Evolutionary conservation across 331 rosid genomes (phyloP).

Genomic region (Malus hybrid): DNA sequence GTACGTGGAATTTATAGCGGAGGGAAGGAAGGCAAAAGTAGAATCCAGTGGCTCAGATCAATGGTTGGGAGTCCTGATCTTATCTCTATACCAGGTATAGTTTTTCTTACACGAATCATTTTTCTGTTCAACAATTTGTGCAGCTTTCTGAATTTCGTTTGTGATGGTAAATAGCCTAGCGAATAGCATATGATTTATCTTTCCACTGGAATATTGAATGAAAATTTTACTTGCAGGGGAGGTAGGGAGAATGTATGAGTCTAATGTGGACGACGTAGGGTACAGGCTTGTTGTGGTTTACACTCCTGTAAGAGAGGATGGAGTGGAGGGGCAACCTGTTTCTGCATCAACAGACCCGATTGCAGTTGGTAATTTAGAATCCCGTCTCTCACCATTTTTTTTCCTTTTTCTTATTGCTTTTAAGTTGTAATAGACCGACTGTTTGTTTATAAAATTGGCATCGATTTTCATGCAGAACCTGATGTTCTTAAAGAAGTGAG

Average conservation of each 20-base stretch:
- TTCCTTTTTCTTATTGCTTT: neutral
- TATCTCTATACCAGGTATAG: constrained; percentile 65
- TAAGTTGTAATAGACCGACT: neutral
- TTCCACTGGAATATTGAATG: constrained; percentile 4
- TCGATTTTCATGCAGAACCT: constrained; percentile 62
- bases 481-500: constrained; percentile 95
- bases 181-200: neutral
- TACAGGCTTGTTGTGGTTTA: constrained; percentile 90
- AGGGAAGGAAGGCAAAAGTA: constrained; percentile 97
- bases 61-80: constrained; percentile 99
- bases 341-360: constrained; percentile 98
- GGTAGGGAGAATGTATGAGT: constrained; percentile 85
- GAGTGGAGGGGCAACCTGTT: constrained; percentile 81
- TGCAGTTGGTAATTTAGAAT: constrained; percentile 66
- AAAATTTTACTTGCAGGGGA: constrained; percentile 60
- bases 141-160: too few relatives aligned
- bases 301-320: constrained; percentile 96
- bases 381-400: neutral
- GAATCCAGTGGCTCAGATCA: constrained; percentile 98
- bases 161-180: too few relatives aligned
- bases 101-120: too few relatives aligned
- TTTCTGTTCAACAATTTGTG: too few relatives aligned
- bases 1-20: constrained; percentile 86
- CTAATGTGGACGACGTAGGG: constrained; percentile 95
- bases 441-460: too few relatives aligned